Conservation (phyloP, 495 filamentous ascomycete genomes). For the Jackrogersella multiformis region DNA sequence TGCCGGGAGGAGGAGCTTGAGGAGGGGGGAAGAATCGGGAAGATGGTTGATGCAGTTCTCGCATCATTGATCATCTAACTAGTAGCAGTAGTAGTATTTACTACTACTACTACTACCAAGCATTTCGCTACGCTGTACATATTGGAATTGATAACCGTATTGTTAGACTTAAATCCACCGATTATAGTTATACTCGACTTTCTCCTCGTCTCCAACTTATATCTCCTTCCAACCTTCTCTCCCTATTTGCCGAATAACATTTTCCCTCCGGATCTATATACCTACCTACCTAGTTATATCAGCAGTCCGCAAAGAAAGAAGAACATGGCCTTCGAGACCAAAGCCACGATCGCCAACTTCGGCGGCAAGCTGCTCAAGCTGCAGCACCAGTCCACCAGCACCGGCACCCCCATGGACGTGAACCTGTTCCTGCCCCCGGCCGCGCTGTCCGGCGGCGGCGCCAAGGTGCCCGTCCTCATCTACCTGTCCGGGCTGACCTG, state of each 20-base stretch:
- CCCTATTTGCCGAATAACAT: not conserved
- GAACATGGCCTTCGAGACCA: conserved; percentile 83
- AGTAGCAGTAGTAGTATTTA: too few relatives aligned
- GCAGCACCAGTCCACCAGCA: conserved; percentile 77
- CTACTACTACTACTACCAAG: not conserved
- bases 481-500: conserved; percentile 96
- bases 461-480: conserved; percentile 84
- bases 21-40: conserved; percentile 24
- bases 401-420: conserved; percentile 74
- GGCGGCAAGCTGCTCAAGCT: conserved; percentile 96
- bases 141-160: conserved; percentile 24
- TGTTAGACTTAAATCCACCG: conserved; percentile 16
- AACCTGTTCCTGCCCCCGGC: conserved; percentile 75
- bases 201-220: not conserved
- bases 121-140: conserved; percentile 24
- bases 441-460: conserved; percentile 43
- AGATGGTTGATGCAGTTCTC: conserved; percentile 29
- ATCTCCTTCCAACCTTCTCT: not conserved
- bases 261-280: not conserved
- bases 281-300: not conserved
- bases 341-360: conserved; percentile 89
- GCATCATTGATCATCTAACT: conserved; percentile 22
- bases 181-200: not conserved
- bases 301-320: not conserved
- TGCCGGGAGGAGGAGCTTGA: conserved; percentile 40